A percentile compares a stretch with the other conserved stretches of the same genome.
These are phyloP conservation scores for Moniliella sp. DNA, from an alignment of 1,284 basidiomycete genomes.

Conservation along the genomic window DNA sequence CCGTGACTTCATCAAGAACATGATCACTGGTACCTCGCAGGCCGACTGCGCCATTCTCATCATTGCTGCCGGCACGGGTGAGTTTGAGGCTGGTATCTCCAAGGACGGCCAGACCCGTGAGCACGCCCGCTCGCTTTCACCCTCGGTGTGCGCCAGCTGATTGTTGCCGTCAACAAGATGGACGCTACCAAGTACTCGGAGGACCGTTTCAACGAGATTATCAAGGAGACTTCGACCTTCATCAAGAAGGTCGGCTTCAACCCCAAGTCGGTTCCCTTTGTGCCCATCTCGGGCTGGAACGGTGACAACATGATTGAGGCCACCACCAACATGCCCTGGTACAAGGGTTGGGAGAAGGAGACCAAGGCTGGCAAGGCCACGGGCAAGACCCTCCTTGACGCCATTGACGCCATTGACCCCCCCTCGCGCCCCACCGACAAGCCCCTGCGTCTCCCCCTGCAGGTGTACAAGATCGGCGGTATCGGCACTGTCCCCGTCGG, in stretches of 20 bases:
- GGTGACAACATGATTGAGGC: conserved; percentile 99
- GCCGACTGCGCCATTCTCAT: conserved; percentile 98
- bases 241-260: conserved; percentile 99
- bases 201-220: conserved; percentile 98
- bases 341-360: conserved; percentile 58
- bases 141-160: conserved; percentile 98
- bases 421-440: conserved; percentile 90
- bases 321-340: conserved; percentile 74
- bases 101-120: conserved; percentile 99
- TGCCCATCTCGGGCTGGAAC: conserved; percentile 99
- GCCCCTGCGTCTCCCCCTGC: conserved; percentile 97
- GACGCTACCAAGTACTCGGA: conserved; percentile 97
- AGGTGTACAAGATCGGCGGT: conserved; percentile 99
- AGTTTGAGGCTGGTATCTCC: conserved; percentile 99
- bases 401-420: conserved; percentile 97
- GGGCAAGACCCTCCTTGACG: conserved; percentile 97
- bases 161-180: conserved; percentile 99
- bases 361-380: conserved; percentile 73
- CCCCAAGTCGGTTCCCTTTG: conserved; percentile 93
- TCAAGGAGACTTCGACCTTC: conserved; percentile 97
- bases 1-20: conserved; percentile 98
- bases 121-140: conserved; percentile 99
- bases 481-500: conserved; percentile 99
- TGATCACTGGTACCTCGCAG: conserved; percentile 69
- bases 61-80: conserved; percentile 95